Base-by-base conservation (phyloP, 257 asterid genomes). In the Paulownia fortunei region DNA sequence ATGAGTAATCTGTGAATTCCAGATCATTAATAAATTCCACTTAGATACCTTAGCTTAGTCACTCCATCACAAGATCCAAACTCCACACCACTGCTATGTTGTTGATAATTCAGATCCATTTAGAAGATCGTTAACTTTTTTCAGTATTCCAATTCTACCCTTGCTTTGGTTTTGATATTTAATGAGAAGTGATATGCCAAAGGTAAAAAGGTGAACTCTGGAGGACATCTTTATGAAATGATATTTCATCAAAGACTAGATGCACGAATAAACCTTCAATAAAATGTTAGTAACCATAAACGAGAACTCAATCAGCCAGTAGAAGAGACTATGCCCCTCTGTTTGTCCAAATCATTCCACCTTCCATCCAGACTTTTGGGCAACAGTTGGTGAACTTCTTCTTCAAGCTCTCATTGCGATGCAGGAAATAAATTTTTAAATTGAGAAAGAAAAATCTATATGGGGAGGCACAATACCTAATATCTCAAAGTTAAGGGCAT, bases 401-500 rank as follows among this genome's bases (percentile, higher is more conserved):
- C 39, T 47, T 27, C 62, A 41, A 64, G 49, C 41, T 12, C 21
- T 21, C 21, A 23, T 18, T 32, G 56, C 9, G 23, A 69, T 61
- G 76, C 65, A 78, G 19, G 63, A 18, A 16, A 72, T 44, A 27
- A 68, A 19, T n/a, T 58, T 13, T 8, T 24, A 72, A 54, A 52
- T n/a, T 41, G 69, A 34, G 49, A 42, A 18, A 39, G 32, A 54
- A 37, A 41, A 19, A 47, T 9, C 11, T 62, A 41, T 32, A 67
- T 24, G 12, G 70, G 56, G 34, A 63, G 65, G 62, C 11, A 77
- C 32, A 5, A 69, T 12, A 62, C 36, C 32, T 11, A 19, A 44
- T 24, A 75, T 54, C 46, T 72, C 71, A 78, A 55, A 46, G 39
- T 39, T 47, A 55, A 64, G 74, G 68, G 54, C 60, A 73, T 15